Base-by-base conservation (phyloP, 257 asterid genomes). In the Echium plantagineum region DNA sequence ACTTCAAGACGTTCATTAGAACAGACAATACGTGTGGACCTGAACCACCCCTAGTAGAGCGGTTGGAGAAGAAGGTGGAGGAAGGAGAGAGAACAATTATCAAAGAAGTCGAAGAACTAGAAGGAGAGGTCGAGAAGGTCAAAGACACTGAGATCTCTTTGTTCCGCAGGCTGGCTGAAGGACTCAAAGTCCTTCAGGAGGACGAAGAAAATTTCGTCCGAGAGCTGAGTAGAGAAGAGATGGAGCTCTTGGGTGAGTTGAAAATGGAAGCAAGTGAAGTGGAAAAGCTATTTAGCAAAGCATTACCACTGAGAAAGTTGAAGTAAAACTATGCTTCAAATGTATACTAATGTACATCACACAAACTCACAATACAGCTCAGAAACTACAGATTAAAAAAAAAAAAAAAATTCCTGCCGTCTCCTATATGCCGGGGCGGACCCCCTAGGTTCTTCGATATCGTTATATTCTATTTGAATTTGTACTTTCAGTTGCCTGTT, bases 21-120 rank as follows among this genome's bases (percentile, higher is more conserved):
- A 88, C 96, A 15, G 73, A 91, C 81, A 91, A 91, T 67, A 73
- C 90, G 0, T 91, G 95, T 9, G 96, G 96, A 26, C 98, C 96
- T 1, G 98, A 91, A 62, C 98, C 98, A 21, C 93, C 96, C 30
- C 82, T 91, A 0, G 94, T 77, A 4, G 95, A 91, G 77, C 77
- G 98, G 66, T n/a, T 88, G 61, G 96, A 91, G 76, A 91, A 85
- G 82, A 91, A 89, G 3, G 98, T 88, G 66, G 96, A 88, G 69
- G 90, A 85, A 68, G 98, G 98, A 0, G 96, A 88, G 64, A 91
- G 72, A 85, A 72, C 85, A 1, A 81, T 91, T 69, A 83, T 75
- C 68, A 84, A 72, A 60, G 96, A 91, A 69, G 90, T 88, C 0
- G 94, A 84, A 65, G 96, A 85, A 78, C 82, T 90, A 56, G 95